A percentile compares a stretch with the other conserved stretches of the same genome.
Evolutionary conservation across 225 moss, liverwort and hornwort genomes (phyloP).

Genomic region (Anthoceros angustus): DNA sequence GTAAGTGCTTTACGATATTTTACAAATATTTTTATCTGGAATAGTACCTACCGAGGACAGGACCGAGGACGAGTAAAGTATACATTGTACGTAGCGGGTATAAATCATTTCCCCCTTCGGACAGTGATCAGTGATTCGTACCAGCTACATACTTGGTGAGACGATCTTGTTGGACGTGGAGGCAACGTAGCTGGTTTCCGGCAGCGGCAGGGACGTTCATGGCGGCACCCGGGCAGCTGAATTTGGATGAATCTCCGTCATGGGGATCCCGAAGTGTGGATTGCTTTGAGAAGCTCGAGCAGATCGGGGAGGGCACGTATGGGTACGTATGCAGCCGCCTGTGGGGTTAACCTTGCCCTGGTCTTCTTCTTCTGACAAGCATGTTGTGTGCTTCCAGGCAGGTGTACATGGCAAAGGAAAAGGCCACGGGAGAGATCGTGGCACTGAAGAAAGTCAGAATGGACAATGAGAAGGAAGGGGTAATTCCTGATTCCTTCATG

Average conservation of each 20-base stretch:
- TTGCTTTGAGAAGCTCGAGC: conserved; percentile 73
- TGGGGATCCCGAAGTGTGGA: conserved; percentile 84
- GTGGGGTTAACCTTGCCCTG: not conserved
- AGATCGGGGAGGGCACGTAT: conserved; percentile 86
- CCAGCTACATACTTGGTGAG: not conserved
- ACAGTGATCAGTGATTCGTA: not conserved
- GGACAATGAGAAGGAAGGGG: conserved; percentile 98
- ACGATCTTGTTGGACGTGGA: not conserved
- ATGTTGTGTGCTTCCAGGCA: conserved; percentile 24
- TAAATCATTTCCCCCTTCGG: no score
- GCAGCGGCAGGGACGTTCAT: conserved; percentile 32
- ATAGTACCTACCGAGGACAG: no score
- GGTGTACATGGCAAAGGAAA: conserved; percentile 91
- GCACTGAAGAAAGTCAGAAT: conserved; percentile 94
- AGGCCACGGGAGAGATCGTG: conserved; percentile 67
- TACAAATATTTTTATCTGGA: no score
- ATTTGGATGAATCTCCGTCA: conserved; percentile 54
- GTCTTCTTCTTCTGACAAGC: not conserved
- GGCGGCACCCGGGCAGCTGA: conserved; percentile 63
- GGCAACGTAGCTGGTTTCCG: not conserved
- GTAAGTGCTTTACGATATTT: no score
- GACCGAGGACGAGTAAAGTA: no score
- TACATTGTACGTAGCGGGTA: no score
- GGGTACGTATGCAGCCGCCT: conserved; percentile 19
- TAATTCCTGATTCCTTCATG: conserved; percentile 8